phyloP scores from a whole-genome alignment of 495 filamentous ascomycete species.

The Pseudoneurospora amorphoporcata region DNA sequence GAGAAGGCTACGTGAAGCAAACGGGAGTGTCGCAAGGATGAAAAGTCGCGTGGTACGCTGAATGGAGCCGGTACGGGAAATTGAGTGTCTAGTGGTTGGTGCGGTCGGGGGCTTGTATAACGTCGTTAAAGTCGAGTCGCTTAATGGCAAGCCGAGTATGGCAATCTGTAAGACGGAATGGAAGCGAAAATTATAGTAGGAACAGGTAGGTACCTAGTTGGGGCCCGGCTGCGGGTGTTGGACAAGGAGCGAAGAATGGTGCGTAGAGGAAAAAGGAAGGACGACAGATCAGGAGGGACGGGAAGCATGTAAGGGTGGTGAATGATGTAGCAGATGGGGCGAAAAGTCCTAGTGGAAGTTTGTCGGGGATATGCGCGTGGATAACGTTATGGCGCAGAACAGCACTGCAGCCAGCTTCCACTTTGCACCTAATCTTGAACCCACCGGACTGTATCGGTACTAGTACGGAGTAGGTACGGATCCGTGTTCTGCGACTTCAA shows the following conservation, averaged over 20 bases:
- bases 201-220: not conserved
- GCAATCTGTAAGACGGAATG: not conserved
- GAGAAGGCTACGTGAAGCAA: not conserved
- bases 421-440: not conserved
- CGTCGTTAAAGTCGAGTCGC: not conserved
- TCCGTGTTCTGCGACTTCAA: not conserved
- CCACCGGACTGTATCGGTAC: not conserved
- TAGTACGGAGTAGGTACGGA: not conserved
- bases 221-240: not conserved
- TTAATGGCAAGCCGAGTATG: not conserved
- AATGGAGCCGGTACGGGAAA: not conserved
- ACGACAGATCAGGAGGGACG: not conserved
- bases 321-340: not conserved
- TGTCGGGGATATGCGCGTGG: not conserved
- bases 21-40: not conserved
- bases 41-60: not conserved
- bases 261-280: not conserved
- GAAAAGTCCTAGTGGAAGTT: not conserved
- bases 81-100: not conserved
- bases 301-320: not conserved
- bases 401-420: not conserved
- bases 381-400: not conserved
- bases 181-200: not conserved
- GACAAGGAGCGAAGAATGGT: not conserved
- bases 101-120: not conserved